phyloP scores from a whole-genome alignment of 495 filamentous ascomycete genomes.

The Thermothielavioides terrestris region DNA sequence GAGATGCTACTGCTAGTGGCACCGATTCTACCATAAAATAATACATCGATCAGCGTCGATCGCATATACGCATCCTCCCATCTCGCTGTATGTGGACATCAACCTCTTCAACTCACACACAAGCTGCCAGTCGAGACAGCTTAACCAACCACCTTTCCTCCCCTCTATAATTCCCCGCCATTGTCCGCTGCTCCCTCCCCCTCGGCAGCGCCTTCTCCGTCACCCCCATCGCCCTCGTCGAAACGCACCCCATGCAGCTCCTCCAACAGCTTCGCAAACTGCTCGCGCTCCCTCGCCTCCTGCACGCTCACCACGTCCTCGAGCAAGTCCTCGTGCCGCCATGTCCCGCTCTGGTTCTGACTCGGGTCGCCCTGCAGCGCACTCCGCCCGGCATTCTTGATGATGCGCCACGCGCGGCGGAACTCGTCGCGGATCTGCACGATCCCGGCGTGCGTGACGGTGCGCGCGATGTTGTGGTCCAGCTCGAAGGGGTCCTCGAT shows the following conservation, averaged over 20 bases:
- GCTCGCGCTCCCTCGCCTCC: conserved; percentile 19
- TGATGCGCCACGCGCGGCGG: conserved; percentile 58
- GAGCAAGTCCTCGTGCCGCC: conserved; percentile 27
- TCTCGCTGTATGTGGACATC: too few species aligned
- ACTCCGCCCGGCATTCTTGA: conserved; percentile 32
- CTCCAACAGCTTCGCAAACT: conserved; percentile 29
- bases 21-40: too few species aligned
- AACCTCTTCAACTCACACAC: too few species aligned
- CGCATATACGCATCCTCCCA: too few species aligned
- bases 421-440: conserved; percentile 73
- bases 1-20: too few species aligned
- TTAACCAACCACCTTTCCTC: too few species aligned
- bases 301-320: conserved; percentile 26
- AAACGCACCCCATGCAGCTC: conserved; percentile 31
- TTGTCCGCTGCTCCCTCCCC: not conserved
- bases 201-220: not conserved
- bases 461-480: conserved; percentile 74
- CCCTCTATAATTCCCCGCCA: not conserved
- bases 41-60: too few species aligned
- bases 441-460: conserved; percentile 68
- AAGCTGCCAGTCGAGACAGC: too few species aligned
- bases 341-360: not conserved
- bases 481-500: conserved; percentile 85
- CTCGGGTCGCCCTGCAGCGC: not conserved
- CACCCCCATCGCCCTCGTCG: not conserved